Base-by-base conservation (phyloP, 2,329 filamentous ascomycete species). In the Arachnomyces sp. region DNA sequence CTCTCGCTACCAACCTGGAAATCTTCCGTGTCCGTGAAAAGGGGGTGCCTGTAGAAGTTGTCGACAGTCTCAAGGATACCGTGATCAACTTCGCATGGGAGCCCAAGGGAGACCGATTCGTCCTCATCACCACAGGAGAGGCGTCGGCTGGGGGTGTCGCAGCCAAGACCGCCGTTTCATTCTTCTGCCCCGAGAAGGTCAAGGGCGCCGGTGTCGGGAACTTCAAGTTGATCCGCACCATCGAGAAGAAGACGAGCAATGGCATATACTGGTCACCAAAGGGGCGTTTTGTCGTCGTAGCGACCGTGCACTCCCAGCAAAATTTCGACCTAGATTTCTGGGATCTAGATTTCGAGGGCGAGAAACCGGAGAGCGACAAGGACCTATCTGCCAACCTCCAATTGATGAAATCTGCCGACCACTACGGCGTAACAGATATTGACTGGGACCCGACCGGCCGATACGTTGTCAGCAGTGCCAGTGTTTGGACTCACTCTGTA, bases 51-150 rank as follows among this genome's bases (percentile, higher is more conserved):
- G 90, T 98, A 40, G 92, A 98, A 66, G 92, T 96, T 42, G 88
- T 98, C 38, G 92, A 98, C 66, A 88, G 83, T 39, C 84, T 98
- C 68, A 96, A 96, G 70, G 92, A 96, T 58, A 94, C 89, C 1
- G 92, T 98, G 53, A 94, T 98, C 70, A 98, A 98, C 73, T 98
- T 98, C 60, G 88, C 92, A 7, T 98, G 92, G 92, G 92, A 98
- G 61, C 92, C 92, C 48, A 95, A 95, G 72, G 92, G 92, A 47
- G 89, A 94, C 64, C 82, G 92, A 30, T 98, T 98, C 63, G 88
- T 95, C 50, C 82, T 95, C 59, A 98, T 98, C 68, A 95, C 89
- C 28, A 92, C 86, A 13, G 84, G 87, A 8, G 92, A 98, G 68
- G 79, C 84, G 2, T 73, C 81, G 31, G 79, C 80, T 30, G 36